Evolutionary conservation across 2,329 filamentous ascomycete genomes (phyloP), one percentile per base, ranked within the genome.

Genomic region (Onygenales sp.): DNA sequence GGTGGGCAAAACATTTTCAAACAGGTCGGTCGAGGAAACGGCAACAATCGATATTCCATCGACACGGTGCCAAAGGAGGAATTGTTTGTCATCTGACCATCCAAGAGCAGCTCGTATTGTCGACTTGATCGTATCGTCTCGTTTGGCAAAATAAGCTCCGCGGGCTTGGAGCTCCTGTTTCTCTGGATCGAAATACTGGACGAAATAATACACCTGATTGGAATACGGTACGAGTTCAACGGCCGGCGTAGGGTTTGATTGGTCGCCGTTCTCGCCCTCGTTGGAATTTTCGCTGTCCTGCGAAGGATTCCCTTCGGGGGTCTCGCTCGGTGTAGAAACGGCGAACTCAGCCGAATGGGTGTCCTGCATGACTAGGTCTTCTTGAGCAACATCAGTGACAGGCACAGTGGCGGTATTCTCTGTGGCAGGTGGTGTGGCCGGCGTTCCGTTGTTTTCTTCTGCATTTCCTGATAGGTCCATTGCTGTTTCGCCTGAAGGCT

Each of bases 111-210:
- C 66, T n/a, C 71, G 64, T 36, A 75, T 60, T 6, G 68, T 66
- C 10, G 65, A 60, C 55, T 71, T 72, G 57, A 77, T 67, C 13
- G 65, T 69, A 14, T 70, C 66, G 31, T 67, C 66, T 8, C 64
- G 62, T 49, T 67, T 68, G 6, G 69, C 72, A 50, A 75, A 70
- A 60, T 73, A 74, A 11, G 67, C 70, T 32, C 70, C 70, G 10
- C 71, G 61, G 2, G 69, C 70, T 7, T 61, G 64, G 13, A 77
- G 61, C 0, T 60, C 66, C 57, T 77, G 75, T 8, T 67, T 68
- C 31, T 78, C 74, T 11, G 75, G 69, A 54, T 81, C 76, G 58
- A 77, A 80, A 5, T 76, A 59, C 55, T 81, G 77, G 44, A 81
- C 64, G 57, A 76, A 75, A 55, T 74, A 75, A 53, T 75, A 76